Base-by-base conservation (phyloP, 1,139 yeast species). In the Yamadazyma sp. region DNA sequence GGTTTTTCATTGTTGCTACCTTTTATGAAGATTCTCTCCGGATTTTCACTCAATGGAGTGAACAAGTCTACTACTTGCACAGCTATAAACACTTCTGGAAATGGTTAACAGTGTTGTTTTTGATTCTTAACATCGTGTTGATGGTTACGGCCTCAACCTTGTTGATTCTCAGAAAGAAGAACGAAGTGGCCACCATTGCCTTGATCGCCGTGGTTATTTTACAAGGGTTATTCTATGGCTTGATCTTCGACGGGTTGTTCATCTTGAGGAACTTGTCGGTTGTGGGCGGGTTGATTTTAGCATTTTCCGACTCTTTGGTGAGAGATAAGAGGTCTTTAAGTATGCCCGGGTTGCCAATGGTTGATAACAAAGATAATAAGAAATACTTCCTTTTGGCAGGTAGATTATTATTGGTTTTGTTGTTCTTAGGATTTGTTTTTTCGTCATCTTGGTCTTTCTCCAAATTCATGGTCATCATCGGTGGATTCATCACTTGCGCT, bases 1-100 rank as follows among this genome's bases (percentile, higher is more conserved):
- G 98, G 43, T 82, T 87, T 46, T 78, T 91, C 53, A 89, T 92
- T 50, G 96, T 92, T 44, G 96, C 96, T 38, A 92, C 98, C 1
- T 92, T 91, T 59, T 79, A 82, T 53, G 98, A 92, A 63, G 98
- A 92, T 58, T 81, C 96, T 2, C 61, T 85, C 43, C 77, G 98
- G 61, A 87, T 92, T 54, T 58, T 83, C 44, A 72, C 89, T 12
- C 98, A 91, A 64, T 92, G 98, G 98, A 64, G 75, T 25, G 96
- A 89, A 56, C 98, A 92, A 63, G 88, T 88, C 23, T 83, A 81
- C 59, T 92, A 87, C 61, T 73, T 92, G 53, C 79, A 87, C 69
- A 79, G 79, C 52, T 86, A 83, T 67, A 82, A 96, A 57, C 88
- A 83, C 54, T 65, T 83, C 46, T 95, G 95, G 66, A 76, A 79